phyloP scores from a whole-genome alignment of 495 filamentous ascomycete species.

The Penicillium longicatenatum region DNA sequence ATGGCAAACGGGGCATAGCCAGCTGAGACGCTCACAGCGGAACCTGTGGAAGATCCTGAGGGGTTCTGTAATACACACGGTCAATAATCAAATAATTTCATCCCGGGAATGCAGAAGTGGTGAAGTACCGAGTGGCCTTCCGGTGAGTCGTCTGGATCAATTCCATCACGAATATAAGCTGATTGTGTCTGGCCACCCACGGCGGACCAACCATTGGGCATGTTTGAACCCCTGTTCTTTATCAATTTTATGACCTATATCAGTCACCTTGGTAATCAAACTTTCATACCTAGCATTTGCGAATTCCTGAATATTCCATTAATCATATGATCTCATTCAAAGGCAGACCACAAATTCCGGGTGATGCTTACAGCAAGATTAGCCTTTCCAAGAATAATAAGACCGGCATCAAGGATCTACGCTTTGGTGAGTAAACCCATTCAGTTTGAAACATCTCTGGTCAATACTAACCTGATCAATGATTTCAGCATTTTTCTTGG shows the following conservation, averaged over 20 bases:
- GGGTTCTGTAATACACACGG: conserved; percentile 27
- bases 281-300: conserved; percentile 15
- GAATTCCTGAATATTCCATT: conserved; percentile 10
- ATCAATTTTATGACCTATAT: neutral
- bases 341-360: neutral
- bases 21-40: conserved; percentile 46
- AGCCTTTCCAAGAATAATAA: conserved; percentile 50
- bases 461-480: conserved; percentile 18
- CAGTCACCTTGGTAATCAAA: too few species aligned
- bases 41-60: conserved; percentile 51
- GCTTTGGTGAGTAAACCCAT: neutral
- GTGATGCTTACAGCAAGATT: conserved; percentile 35
- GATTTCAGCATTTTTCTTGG: conserved; percentile 28
- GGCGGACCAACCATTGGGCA: conserved; percentile 47
- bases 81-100: neutral
- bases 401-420: conserved; percentile 42
- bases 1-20: conserved; percentile 46
- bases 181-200: conserved; percentile 44
- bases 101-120: neutral
- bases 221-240: conserved; percentile 26
- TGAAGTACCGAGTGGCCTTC: conserved; percentile 36
- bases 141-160: conserved; percentile 22
- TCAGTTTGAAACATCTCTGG: neutral
- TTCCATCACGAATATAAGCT: conserved; percentile 40
- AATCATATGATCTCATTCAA: neutral